Conservation (phyloP, 2,329 filamentous ascomycete species). For the Xylariomycetidae sp. region DNA sequence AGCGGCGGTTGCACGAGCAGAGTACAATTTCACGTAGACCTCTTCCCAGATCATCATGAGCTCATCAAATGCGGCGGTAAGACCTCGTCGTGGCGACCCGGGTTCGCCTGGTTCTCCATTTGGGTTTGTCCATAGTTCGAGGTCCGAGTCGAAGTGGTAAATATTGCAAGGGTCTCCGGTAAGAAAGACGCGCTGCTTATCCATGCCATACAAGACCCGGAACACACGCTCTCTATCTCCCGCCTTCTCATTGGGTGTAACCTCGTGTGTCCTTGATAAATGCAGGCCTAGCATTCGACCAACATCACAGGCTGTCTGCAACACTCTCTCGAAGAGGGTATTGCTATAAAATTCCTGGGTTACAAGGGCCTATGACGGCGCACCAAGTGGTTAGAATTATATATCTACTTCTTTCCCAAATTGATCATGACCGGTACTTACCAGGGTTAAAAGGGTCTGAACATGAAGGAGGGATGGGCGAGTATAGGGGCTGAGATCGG, state of each 20-base stretch:
- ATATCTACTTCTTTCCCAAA: background rate
- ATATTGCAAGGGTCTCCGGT: constrained; percentile 15
- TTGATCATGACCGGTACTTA: too few relatives aligned
- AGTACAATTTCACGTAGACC: constrained; percentile 15
- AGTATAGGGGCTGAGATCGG: constrained; percentile 11
- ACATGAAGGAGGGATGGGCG: constrained; percentile 11
- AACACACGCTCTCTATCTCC: constrained; percentile 10
- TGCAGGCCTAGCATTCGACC: constrained; percentile 15
- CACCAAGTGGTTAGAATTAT: background rate
- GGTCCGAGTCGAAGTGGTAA: constrained; percentile 14
- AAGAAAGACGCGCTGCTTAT: constrained; percentile 17
- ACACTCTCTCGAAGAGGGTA: constrained; percentile 12
- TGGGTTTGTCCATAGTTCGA: constrained; percentile 4
- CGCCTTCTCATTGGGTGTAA: background rate
- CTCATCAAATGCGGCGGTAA: constrained; percentile 12
- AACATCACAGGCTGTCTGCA: constrained; percentile 14
- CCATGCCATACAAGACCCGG: constrained; percentile 15
- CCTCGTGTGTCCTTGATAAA: constrained; percentile 3
- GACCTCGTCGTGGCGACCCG: background rate
- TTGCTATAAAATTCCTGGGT: constrained; percentile 15
- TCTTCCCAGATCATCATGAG: constrained; percentile 17
- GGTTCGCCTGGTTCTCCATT: background rate
- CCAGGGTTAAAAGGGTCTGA: constrained; percentile 14
- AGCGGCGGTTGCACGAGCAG: constrained; percentile 5
- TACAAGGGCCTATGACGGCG: constrained; percentile 7